Conservation (phyloP, 169 alveolate species). For the Plasmodium inui region DNA sequence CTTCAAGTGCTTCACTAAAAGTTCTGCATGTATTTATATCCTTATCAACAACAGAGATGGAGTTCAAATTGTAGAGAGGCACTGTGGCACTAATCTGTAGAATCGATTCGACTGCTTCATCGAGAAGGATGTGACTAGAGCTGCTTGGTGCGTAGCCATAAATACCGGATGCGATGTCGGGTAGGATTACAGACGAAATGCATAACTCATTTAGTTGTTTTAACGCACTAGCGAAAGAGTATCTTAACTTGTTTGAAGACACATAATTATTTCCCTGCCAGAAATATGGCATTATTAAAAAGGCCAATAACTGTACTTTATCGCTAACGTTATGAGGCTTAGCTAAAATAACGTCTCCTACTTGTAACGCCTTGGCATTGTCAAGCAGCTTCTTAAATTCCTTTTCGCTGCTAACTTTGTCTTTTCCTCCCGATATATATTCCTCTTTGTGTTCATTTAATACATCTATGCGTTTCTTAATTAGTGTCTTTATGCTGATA, state of each 20-base stretch:
- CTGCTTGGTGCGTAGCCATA: constrained; percentile 50
- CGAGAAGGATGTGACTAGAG: constrained; percentile 39
- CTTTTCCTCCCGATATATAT: neutral
- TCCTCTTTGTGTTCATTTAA: constrained; percentile 65
- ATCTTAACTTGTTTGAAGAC: constrained; percentile 70
- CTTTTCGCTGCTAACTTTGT: constrained; percentile 10
- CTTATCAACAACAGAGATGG: constrained; percentile 58
- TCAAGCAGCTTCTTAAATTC: constrained; percentile 36
- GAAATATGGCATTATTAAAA: constrained; percentile 74
- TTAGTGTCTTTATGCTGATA: constrained; percentile 33
- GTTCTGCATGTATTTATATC: constrained; percentile 68
- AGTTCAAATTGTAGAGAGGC: constrained; percentile 64
- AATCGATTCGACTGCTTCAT: constrained; percentile 47
- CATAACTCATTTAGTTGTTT: constrained; percentile 67
- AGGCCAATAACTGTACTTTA: constrained; percentile 70
- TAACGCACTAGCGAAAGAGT: constrained; percentile 63
- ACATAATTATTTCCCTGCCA: constrained; percentile 76
- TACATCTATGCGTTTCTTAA: constrained; percentile 72
- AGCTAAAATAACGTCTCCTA: constrained; percentile 59
- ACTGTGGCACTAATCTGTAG: constrained; percentile 43
- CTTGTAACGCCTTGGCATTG: constrained; percentile 58
- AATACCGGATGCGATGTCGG: constrained; percentile 68
- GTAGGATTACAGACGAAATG: constrained; percentile 63
- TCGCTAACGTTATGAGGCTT: constrained; percentile 67
- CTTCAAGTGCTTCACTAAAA: constrained; percentile 64